Conservation (phyloP, 257 asterid species). For the Cruciata laevipes region DNA sequence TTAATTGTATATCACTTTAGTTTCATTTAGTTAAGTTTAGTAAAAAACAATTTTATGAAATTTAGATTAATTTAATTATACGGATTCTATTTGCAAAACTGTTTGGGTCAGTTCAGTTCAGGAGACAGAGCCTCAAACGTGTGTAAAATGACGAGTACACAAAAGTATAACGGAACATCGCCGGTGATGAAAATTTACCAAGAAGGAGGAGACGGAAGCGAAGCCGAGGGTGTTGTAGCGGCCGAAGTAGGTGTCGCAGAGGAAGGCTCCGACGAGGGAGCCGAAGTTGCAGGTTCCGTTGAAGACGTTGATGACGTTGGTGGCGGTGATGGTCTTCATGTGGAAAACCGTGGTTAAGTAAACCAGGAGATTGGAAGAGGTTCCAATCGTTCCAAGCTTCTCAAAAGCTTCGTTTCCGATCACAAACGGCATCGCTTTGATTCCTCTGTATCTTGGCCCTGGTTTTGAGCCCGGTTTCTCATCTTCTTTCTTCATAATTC, state of each 20-base stretch:
- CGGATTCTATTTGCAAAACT: too few species aligned
- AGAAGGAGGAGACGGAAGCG: constrained; percentile 58
- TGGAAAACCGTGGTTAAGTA: constrained; percentile 65
- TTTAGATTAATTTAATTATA: too few species aligned
- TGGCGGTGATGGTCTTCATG: constrained; percentile 51
- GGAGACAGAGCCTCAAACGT: too few species aligned
- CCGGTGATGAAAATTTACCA: constrained; percentile 28
- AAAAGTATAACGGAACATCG: too few species aligned
- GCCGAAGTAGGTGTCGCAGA: constrained; percentile 66
- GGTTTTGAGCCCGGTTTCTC: not conserved
- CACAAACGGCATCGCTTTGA: constrained; percentile 28
- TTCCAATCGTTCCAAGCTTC: constrained; percentile 69
- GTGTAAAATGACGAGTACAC: too few species aligned
- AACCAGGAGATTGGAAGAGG: constrained; percentile 52
- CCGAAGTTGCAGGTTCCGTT: constrained; percentile 68
- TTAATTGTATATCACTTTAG: too few species aligned
- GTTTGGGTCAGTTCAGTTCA: too few species aligned
- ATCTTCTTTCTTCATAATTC: not conserved
- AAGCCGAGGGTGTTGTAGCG: constrained; percentile 62
- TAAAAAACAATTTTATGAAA: too few species aligned
- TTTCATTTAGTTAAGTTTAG: too few species aligned
- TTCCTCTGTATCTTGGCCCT: constrained; percentile 22
- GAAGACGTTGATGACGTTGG: constrained; percentile 57
- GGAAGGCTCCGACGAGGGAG: constrained; percentile 56
- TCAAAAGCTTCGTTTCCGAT: constrained; percentile 71